A percentile compares a stretch with the other conserved stretches of the same genome.
Conservation (phyloP, 106 monocot genomes). For the Dactylorhiza incarnata region DNA sequence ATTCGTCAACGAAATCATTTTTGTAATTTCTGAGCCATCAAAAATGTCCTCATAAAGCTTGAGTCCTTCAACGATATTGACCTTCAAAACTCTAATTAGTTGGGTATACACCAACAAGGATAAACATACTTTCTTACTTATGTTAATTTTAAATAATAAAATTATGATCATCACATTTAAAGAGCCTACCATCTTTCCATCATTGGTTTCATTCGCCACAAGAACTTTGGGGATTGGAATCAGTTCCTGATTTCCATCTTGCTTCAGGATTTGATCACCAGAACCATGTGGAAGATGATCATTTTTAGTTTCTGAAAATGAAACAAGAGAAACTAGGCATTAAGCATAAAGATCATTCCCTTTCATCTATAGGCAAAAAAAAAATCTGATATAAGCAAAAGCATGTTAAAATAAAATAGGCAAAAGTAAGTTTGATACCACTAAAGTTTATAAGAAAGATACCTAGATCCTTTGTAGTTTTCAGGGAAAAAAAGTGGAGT, state of each 20-base stretch:
- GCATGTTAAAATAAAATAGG: background rate
- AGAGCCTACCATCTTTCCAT: slow-evolving; percentile 42
- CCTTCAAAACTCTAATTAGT: slow-evolving; percentile 25
- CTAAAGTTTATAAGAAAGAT: no score
- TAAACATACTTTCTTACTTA: background rate
- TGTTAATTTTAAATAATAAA: background rate
- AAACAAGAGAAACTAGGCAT: background rate
- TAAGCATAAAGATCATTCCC: slow-evolving; percentile 4
- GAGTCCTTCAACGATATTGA: slow-evolving; percentile 75
- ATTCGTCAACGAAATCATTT: slow-evolving; percentile 42
- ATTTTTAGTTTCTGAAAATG: slow-evolving; percentile 20
- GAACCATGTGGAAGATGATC: slow-evolving; percentile 16
- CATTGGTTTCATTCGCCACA: slow-evolving; percentile 32
- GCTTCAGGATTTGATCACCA: slow-evolving; percentile 9
- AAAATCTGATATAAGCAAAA: background rate
- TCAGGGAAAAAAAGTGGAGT: no score
- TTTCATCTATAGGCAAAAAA: background rate
- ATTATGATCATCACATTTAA: background rate
- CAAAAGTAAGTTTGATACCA: background rate
- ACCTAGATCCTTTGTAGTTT: no score
- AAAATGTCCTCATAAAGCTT: slow-evolving; percentile 57
- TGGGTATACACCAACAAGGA: background rate
- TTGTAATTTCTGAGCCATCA: slow-evolving; percentile 39
- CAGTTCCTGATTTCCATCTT: slow-evolving; percentile 30
- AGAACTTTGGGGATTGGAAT: slow-evolving; percentile 29